Percentiles rank a stretch among this genome's conserved stretches.
phyloP scores from a whole-genome alignment of 192 early-diverging fungal genomes.

The Geranomyces michiganensis region DNA sequence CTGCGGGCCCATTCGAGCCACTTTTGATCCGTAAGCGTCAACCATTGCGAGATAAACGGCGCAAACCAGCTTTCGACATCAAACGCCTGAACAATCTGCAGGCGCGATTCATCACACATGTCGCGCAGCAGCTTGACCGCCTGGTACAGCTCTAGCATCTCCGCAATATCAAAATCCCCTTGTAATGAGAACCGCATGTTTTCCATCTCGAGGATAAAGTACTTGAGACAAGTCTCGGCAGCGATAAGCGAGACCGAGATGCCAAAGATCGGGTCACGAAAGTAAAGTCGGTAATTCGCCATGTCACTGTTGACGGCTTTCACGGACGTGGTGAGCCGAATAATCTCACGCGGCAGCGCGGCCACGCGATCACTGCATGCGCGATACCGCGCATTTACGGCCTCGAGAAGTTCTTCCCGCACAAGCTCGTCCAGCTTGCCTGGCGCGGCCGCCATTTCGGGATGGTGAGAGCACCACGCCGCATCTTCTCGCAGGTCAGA shows the following conservation, averaged over 20 bases:
- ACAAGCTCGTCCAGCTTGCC: slow-evolving; percentile 28
- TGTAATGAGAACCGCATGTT: slow-evolving; percentile 37
- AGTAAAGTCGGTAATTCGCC: slow-evolving; percentile 33
- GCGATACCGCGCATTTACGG: slow-evolving; percentile 29
- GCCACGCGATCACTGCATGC: slow-evolving; percentile 9
- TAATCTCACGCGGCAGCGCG: slow-evolving; percentile 15
- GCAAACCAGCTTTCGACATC: slow-evolving; percentile 75
- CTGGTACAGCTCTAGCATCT: slow-evolving; percentile 48
- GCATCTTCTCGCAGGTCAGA: slow-evolving; percentile 16
- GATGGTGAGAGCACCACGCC: slow-evolving; percentile 21
- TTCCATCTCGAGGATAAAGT: slow-evolving; percentile 38
- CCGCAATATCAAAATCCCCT: slow-evolving; percentile 26
- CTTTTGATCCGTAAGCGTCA: slow-evolving; percentile 62
- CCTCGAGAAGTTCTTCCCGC: slow-evolving; percentile 27
- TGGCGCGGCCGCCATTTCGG: slow-evolving; percentile 14
- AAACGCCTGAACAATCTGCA: slow-evolving; percentile 52
- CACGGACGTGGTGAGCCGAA: slow-evolving; percentile 29
- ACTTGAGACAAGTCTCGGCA: slow-evolving; percentile 49
- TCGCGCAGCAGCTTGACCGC: slow-evolving; percentile 31
- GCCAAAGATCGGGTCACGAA: slow-evolving; percentile 34
- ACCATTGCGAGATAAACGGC: slow-evolving; percentile 69
- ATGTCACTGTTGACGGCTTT: slow-evolving; percentile 37
- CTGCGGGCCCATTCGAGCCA: slow-evolving; percentile 72
- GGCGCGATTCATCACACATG: slow-evolving; percentile 36
- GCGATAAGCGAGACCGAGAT: slow-evolving; percentile 31